Percentiles rank a stretch among this genome's conserved stretches.
These are phyloP conservation scores for Cinnamomum micranthum DNA, from an alignment of 164 flowering plant species.

Conservation along the genomic window DNA sequence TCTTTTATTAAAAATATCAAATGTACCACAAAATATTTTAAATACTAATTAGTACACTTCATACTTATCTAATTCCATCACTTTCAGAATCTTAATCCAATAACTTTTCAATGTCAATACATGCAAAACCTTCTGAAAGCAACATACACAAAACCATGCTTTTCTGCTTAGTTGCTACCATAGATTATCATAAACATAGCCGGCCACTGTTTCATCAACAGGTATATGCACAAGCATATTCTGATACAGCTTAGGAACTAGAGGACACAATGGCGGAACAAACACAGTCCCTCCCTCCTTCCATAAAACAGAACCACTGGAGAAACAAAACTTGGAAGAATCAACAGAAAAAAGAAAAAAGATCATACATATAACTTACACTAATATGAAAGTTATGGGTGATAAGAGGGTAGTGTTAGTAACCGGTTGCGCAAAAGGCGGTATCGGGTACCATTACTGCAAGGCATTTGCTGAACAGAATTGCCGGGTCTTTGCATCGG, in stretches of 20 bases:
- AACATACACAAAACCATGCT: no score
- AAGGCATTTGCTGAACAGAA: slow-evolving; percentile 53
- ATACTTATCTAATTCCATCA: no score
- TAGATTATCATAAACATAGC: not conserved
- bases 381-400: slow-evolving; percentile 15
- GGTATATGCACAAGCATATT: slow-evolving; percentile 11
- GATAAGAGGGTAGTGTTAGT: slow-evolving; percentile 44
- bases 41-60: no score
- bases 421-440: slow-evolving; percentile 71
- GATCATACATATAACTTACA: not conserved
- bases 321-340: not conserved
- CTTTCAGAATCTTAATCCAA: no score
- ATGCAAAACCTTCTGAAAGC: no score
- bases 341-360: not conserved
- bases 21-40: no score
- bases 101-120: no score
- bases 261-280: slow-evolving; percentile 6
- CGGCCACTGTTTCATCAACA: slow-evolving; percentile 4
- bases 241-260: not conserved
- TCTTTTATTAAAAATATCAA: no score
- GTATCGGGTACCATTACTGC: slow-evolving; percentile 68
- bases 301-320: not conserved
- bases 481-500: slow-evolving; percentile 57
- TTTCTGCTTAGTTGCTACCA: no score
- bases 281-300: not conserved